These are phyloP conservation scores for Blastobotrys elegans DNA, from an alignment of 1,139 yeast species.

Conservation along the genomic window DNA sequence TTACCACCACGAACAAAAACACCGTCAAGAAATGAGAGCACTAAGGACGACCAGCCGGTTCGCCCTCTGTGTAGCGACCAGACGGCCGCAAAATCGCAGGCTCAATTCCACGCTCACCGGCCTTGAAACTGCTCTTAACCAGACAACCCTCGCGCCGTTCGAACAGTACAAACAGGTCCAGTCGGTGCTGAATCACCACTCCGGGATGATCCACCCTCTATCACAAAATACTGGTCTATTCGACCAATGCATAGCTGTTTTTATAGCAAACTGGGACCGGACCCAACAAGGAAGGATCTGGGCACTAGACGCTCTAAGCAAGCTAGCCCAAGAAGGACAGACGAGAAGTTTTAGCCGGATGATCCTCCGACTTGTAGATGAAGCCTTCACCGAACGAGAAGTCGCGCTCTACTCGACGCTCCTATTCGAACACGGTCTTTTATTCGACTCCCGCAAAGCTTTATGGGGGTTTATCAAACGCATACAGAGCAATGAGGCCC, in stretches of 20 bases:
- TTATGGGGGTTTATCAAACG: background rate
- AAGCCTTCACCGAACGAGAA: constrained; percentile 6
- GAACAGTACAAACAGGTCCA: background rate
- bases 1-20: too few species aligned
- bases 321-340: constrained; percentile 3
- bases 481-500: background rate
- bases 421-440: background rate
- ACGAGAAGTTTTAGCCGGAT: constrained; percentile 2
- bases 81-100: too few species aligned
- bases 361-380: constrained; percentile 1
- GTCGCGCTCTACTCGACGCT: constrained; percentile 7
- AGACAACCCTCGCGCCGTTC: background rate
- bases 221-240: background rate
- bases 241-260: background rate
- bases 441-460: background rate
- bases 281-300: constrained; percentile 4
- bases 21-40: too few species aligned
- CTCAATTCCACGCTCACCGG: too few species aligned
- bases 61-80: too few species aligned
- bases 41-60: too few species aligned
- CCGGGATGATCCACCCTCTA: background rate
- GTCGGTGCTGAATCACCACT: background rate
- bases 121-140: background rate
- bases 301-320: constrained; percentile 6
- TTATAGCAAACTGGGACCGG: constrained; percentile 2